Conservation (phyloP, 1,139 yeast species). For the Saccharomyces hybrid region DNA sequence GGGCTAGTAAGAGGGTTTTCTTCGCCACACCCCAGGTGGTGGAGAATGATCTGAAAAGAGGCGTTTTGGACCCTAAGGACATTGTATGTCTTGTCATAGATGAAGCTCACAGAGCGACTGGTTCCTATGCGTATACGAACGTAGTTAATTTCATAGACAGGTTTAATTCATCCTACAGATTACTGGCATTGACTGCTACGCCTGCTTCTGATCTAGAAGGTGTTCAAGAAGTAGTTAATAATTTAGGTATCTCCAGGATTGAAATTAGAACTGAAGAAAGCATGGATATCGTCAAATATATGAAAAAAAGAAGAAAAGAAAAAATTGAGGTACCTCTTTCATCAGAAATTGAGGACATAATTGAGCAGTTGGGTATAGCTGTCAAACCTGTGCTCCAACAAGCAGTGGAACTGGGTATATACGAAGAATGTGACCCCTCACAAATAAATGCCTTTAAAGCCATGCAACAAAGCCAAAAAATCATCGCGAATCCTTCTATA, state of each 20-base stretch:
- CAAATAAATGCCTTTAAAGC: conserved; percentile 66
- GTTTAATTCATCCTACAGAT: conserved; percentile 59
- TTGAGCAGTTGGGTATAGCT: conserved; percentile 50
- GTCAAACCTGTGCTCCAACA: conserved; percentile 54
- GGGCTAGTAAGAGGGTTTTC: conserved; percentile 72
- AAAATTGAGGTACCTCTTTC: conserved; percentile 32
- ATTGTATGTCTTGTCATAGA: conserved; percentile 77
- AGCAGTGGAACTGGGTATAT: conserved; percentile 57
- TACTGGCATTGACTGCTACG: conserved; percentile 89
- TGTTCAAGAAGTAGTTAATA: conserved; percentile 75
- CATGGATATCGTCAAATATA: conserved; percentile 21
- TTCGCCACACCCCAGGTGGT: conserved; percentile 97
- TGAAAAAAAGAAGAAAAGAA: too few species aligned
- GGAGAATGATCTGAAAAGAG: conserved; percentile 76
- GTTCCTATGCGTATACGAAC: conserved; percentile 81
- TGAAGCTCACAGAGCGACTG: conserved; percentile 93
- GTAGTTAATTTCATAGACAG: conserved; percentile 62
- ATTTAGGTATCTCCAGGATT: conserved; percentile 63
- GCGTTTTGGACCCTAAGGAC: conserved; percentile 66
- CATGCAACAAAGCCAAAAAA: conserved; percentile 57
- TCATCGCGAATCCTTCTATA: conserved; percentile 44
- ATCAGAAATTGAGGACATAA: conserved; percentile 46
- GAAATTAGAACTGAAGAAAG: conserved; percentile 85
- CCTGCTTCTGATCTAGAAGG: conserved; percentile 86
- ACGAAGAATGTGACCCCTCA: conserved; percentile 57